phyloP scores from a whole-genome alignment of 371 early-diverging fungal species.

The Apophysomyces trapeziformis region DNA sequence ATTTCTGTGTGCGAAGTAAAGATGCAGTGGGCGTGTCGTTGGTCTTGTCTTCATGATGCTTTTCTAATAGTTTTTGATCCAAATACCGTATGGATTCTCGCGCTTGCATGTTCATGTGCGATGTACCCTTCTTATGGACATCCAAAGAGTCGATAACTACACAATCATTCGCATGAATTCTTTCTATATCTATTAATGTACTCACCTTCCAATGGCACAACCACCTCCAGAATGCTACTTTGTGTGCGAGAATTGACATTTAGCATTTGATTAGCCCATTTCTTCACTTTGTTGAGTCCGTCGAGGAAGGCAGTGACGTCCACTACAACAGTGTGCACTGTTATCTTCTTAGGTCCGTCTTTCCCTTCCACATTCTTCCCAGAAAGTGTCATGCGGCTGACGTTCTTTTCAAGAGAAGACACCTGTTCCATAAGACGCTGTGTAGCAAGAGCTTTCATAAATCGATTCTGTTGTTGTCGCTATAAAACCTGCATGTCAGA shows the following conservation, averaged over 20 bases:
- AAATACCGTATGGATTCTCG: conserved; percentile 80
- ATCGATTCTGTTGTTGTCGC: conserved; percentile 58
- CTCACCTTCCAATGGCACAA: conserved; percentile 66
- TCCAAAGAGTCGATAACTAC: conserved; percentile 73
- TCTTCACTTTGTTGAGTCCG: conserved; percentile 55
- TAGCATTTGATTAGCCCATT: conserved; percentile 50
- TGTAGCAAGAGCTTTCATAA: conserved; percentile 68
- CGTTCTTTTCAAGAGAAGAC: conserved; percentile 57
- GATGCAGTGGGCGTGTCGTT: conserved; percentile 24
- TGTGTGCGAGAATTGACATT: conserved; percentile 31
- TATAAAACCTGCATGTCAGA: conserved; percentile 16
- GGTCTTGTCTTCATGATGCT: conserved; percentile 1
- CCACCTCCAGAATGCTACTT: conserved; percentile 48
- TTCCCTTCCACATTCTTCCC: conserved; percentile 17
- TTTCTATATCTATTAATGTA: conserved; percentile 15
- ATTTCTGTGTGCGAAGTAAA: conserved; percentile 47
- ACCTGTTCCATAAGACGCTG: conserved; percentile 71
- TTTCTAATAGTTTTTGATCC: conserved; percentile 56
- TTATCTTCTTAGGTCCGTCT: conserved; percentile 13
- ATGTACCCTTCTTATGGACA: conserved; percentile 70
- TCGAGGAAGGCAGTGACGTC: conserved; percentile 59
- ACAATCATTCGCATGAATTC: not conserved
- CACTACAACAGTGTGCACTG: conserved; percentile 49
- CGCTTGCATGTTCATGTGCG: conserved; percentile 64
- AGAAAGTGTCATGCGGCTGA: conserved; percentile 40